These are phyloP conservation scores for Agaricus subrufescens DNA, from an alignment of 768 basidiomycete genomes.

Conservation along the genomic window DNA sequence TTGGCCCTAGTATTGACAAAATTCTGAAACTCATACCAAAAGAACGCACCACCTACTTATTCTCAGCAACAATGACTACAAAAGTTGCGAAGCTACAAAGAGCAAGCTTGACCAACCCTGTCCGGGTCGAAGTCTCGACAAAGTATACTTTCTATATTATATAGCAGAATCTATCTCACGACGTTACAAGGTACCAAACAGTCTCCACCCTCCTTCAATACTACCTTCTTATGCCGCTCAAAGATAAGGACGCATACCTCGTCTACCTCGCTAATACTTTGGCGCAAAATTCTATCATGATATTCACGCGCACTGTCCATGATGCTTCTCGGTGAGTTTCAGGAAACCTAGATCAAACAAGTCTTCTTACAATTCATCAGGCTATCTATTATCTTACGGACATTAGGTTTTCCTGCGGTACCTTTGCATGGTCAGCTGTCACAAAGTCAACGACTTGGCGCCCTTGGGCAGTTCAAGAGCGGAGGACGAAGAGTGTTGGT, in stretches of 20 bases:
- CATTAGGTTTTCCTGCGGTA: slow-evolving; percentile 90
- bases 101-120: slow-evolving; percentile 90
- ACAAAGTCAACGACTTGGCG: slow-evolving; percentile 90
- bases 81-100: slow-evolving; percentile 96
- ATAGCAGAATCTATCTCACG: slow-evolving; percentile 1
- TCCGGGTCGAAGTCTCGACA: slow-evolving; percentile 86
- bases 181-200: slow-evolving; percentile 77
- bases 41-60: slow-evolving; percentile 92
- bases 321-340: slow-evolving; percentile 71
- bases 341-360: background rate
- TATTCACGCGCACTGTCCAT: slow-evolving; percentile 94
- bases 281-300: slow-evolving; percentile 89
- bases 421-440: slow-evolving; percentile 94
- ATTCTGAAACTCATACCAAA: slow-evolving; percentile 93
- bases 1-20: slow-evolving; percentile 92
- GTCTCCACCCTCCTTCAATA: slow-evolving; percentile 94
- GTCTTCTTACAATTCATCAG: slow-evolving; percentile 30
- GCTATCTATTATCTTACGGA: slow-evolving; percentile 83
- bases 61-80: slow-evolving; percentile 98
- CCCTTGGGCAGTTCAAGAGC: slow-evolving; percentile 91
- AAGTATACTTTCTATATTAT: slow-evolving; percentile 52
- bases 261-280: slow-evolving; percentile 86
- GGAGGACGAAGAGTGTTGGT: slow-evolving; percentile 90
- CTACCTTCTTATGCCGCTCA: slow-evolving; percentile 89
- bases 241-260: slow-evolving; percentile 89